Conservation (phyloP, 2,329 filamentous ascomycete species). For the Trichoderma atrobrunneum region DNA sequence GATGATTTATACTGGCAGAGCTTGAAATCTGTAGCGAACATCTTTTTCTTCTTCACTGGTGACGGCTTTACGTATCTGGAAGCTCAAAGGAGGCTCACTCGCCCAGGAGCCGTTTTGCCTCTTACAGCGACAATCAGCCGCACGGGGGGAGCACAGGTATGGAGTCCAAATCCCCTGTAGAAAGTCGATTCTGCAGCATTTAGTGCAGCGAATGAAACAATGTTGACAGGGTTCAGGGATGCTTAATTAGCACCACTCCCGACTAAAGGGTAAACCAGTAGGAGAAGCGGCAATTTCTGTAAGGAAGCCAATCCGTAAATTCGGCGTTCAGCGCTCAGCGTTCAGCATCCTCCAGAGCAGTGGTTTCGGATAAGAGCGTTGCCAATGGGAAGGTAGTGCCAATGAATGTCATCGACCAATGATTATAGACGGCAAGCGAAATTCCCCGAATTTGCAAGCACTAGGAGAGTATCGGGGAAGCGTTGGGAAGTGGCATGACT, state of each 20-base stretch:
- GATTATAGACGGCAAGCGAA: neutral
- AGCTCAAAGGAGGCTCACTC: neutral
- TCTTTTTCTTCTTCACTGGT: neutral
- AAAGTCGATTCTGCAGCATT: neutral
- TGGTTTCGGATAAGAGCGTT: neutral
- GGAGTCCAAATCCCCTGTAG: neutral
- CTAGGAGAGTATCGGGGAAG: neutral
- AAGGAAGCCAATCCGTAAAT: neutral
- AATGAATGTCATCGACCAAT: neutral
- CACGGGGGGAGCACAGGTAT: neutral
- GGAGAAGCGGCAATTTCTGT: neutral
- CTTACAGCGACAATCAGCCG: neutral
- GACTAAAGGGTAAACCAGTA: neutral
- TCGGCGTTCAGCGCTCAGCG: neutral
- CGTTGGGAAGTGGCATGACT: neutral
- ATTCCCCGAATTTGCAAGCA: neutral
- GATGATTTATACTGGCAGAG: neutral
- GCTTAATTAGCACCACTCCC: constrained; percentile 2
- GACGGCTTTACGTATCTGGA: neutral
- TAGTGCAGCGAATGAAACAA: constrained; percentile 3
- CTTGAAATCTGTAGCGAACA: neutral
- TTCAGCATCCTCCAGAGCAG: neutral
- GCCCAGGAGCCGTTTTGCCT: neutral
- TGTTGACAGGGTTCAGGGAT: constrained; percentile 12
- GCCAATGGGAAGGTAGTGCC: neutral